Percentiles rank a stretch among this genome's conserved stretches.
phyloP scores from a whole-genome alignment of 805 yeast genomes.

The Kuraishia ogatae region DNA sequence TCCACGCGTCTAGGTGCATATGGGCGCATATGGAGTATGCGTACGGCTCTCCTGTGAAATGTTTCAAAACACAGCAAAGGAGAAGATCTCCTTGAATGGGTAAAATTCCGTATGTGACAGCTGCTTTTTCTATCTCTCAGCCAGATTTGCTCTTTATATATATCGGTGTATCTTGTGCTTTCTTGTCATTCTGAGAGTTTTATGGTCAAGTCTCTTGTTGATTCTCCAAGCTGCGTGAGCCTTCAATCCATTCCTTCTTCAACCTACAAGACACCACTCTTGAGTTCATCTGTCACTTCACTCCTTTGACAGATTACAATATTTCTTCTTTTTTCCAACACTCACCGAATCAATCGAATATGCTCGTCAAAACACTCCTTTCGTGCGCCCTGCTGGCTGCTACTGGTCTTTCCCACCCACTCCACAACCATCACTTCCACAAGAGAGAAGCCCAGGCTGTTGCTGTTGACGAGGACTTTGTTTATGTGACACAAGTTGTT shows the following conservation, averaged over 20 bases:
- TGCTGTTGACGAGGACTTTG: not conserved
- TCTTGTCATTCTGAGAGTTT: not conserved
- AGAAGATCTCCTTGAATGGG: not conserved
- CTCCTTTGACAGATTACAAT: not conserved
- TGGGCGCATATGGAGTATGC: not conserved
- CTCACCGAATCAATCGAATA: not conserved
- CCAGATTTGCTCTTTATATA: not conserved
- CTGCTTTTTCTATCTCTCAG: not conserved
- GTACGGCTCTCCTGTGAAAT: not conserved
- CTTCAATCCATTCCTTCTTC: not conserved
- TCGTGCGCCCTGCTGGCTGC: not conserved
- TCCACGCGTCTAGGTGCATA: not conserved
- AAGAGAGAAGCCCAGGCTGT: constrained; percentile 1
- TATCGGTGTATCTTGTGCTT: not conserved
- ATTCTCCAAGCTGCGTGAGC: not conserved
- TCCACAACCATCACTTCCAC: constrained; percentile 1
- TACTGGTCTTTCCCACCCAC: not conserved
- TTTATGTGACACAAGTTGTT: not conserved
- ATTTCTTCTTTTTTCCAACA: not conserved
- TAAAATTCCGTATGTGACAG: not conserved
- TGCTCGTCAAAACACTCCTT: not conserved
- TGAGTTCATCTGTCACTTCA: not conserved
- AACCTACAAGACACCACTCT: not conserved
- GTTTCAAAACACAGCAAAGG: not conserved
- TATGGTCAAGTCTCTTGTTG: not conserved